Evolutionary conservation across 805 yeast genomes (phyloP), one percentile per base, ranked within the genome.

Genomic region (Cyberlindnera veronae): DNA sequence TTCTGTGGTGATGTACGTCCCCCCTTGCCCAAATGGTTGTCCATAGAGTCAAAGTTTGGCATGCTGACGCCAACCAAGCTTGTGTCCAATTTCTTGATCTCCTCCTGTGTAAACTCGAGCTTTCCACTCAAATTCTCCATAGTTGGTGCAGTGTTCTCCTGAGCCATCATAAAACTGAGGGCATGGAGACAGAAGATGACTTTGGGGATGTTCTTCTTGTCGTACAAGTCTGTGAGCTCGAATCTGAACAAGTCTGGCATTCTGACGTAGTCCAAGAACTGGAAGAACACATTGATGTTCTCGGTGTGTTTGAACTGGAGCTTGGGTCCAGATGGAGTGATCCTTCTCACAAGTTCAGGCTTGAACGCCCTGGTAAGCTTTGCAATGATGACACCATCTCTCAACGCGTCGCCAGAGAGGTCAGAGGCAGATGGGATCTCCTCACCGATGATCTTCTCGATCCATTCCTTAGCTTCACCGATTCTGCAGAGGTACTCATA

Each of bases 181-280:
- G 96, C 96, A 65, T 91, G 96, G 27, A 93, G 63, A 51, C 97
- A 90, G 62, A 88, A 89, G 58, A 93, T 84, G 19, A 93, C 98
- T 57, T 87, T 90, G 13, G 98, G 98, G 16, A 90, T 76, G 57
- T 91, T 85, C 55, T 88, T 90, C 56, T 83, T 82, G 57, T 93
- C 97, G 63, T 89, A 93, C 27, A 93, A 69, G 62, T 93, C 99
- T 4, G 95, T 89, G 43, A 90, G 74, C 59, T 91, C 99, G 58
- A 93, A 93, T 35, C 84, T 74, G 60, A 90, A 93, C 39, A 89
- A 71, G 41, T 86, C 90, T 1, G 98, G 99, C 49, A 93, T 79
- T 20, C 77, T 80, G 45, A 88, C 71, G 43, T 68, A 75, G 41
- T 77, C 81, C 22, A 88, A 67, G 41, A 91, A 75, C 16, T 73